Evolutionary conservation across 73 alveolate species (phyloP).

Genomic region (Stentor roeselii): DNA sequence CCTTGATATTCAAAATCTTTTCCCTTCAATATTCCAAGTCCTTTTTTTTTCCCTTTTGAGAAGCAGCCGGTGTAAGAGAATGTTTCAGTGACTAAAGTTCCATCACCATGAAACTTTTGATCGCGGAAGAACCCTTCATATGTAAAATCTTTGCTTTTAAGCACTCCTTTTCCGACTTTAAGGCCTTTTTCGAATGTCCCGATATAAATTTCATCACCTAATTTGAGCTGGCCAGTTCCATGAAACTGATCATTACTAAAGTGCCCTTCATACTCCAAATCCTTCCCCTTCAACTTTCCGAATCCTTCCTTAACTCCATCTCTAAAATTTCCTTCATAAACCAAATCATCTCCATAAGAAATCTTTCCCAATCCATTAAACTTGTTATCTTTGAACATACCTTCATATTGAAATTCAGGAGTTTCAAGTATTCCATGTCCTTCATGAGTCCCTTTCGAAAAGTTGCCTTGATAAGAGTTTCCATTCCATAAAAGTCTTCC

Average conservation of each 20-base stretch:
- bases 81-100: neutral
- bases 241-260: neutral
- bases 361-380: conserved; percentile 20
- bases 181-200: conserved; percentile 7
- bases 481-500: neutral
- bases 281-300: neutral
- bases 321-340: neutral
- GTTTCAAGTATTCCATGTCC: conserved; percentile 45
- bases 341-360: neutral
- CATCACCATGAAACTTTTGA: conserved; percentile 17
- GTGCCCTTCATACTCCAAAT: neutral
- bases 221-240: neutral
- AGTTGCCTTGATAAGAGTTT: conserved; percentile 51
- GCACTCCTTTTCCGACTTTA: conserved; percentile 6
- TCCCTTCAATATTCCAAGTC: neutral
- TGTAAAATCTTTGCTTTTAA: neutral
- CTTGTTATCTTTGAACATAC: conserved; percentile 31
- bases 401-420: conserved; percentile 50
- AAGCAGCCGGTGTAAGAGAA: neutral
- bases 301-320: neutral
- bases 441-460: conserved; percentile 52
- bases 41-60: neutral
- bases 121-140: conserved; percentile 61
- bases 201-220: neutral
- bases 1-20: neutral